Percentiles rank a stretch among this genome's conserved stretches.
phyloP scores from a whole-genome alignment of 2,329 filamentous ascomycete species.

The Cladophialophora yegresii region DNA sequence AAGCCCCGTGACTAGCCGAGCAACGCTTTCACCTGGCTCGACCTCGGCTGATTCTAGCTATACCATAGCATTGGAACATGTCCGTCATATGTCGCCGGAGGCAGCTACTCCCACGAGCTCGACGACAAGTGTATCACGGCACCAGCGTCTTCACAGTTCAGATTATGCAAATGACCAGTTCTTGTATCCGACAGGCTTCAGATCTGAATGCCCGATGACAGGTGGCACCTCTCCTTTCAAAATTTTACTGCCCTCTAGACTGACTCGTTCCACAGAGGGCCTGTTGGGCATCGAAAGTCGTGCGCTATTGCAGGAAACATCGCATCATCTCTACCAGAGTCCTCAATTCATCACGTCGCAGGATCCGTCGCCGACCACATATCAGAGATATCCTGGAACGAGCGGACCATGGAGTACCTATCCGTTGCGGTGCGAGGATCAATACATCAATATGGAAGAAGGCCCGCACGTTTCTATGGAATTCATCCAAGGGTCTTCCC shows the following conservation, averaged over 20 bases:
- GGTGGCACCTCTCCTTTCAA: conserved; percentile 6
- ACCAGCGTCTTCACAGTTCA: conserved; percentile 3
- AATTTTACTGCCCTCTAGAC: neutral
- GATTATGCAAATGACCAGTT: neutral
- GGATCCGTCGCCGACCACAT: conserved; percentile 13
- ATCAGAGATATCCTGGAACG: conserved; percentile 18
- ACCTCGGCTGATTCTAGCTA: conserved; percentile 19
- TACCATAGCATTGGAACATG: conserved; percentile 19
- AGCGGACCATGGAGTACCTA: conserved; percentile 25
- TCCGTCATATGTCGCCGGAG: conserved; percentile 22
- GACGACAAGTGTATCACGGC: conserved; percentile 8
- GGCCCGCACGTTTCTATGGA: conserved; percentile 8
- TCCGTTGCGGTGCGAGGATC: conserved; percentile 18
- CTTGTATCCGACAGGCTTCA: neutral
- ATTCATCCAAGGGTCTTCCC: neutral
- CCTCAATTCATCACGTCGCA: conserved; percentile 21
- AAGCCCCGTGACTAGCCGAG: conserved; percentile 23
- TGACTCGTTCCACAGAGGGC: conserved; percentile 14
- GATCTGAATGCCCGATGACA: conserved; percentile 22
- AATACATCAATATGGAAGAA: conserved; percentile 7
- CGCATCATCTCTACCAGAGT: conserved; percentile 14
- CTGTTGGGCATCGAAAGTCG: conserved; percentile 28
- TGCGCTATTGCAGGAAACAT: conserved; percentile 11
- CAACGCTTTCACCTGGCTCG: conserved; percentile 15
- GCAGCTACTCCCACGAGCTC: conserved; percentile 25